Evolutionary conservation across 176 grass and related monocot genomes (phyloP).

Genomic region (Luzula sylvatica): DNA sequence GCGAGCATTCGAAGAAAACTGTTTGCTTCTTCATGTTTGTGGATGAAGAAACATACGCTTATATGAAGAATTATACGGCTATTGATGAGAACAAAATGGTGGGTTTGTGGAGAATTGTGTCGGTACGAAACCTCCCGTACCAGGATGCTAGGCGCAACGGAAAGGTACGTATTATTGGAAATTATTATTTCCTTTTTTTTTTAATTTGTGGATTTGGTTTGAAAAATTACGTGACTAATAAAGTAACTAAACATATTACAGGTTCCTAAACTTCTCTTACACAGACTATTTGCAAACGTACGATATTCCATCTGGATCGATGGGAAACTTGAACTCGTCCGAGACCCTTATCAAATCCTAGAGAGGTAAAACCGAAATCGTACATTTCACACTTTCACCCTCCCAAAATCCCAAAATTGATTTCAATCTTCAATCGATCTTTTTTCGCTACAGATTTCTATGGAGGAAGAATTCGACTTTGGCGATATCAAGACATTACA

Average conservation of each 20-base stretch:
- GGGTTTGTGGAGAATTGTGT: constrained; percentile 70
- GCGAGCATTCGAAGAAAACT: constrained; percentile 52
- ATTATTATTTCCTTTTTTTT: too few relatives aligned
- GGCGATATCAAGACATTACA: constrained; percentile 95
- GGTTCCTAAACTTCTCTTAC: constrained; percentile 91
- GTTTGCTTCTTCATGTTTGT: constrained; percentile 99
- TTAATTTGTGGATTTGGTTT: constrained; percentile 2
- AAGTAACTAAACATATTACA: constrained; percentile 22
- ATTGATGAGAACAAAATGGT: constrained; percentile 43
- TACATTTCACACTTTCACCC: too few relatives aligned
- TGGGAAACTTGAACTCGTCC: constrained; percentile 92
- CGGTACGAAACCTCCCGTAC: constrained; percentile 89
- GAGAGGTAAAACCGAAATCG: constrained; percentile 81
- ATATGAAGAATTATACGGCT: constrained; percentile 65
- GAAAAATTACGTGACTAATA: background rate
- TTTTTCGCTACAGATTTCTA: constrained; percentile 61
- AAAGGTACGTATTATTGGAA: constrained; percentile 44
- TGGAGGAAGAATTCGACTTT: constrained; percentile 86
- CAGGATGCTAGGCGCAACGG: constrained; percentile 80
- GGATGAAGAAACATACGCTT: constrained; percentile 84
- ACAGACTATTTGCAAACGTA: constrained; percentile 85
- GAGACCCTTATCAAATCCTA: constrained; percentile 80
- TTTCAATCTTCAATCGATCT: background rate
- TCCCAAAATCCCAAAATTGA: background rate
- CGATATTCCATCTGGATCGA: constrained; percentile 92